A percentile compares a stretch with the other conserved stretches of the same genome.
These are phyloP conservation scores for Trichoderma sp. DNA, from an alignment of 2,329 filamentous ascomycete genomes.

Conservation along the genomic window DNA sequence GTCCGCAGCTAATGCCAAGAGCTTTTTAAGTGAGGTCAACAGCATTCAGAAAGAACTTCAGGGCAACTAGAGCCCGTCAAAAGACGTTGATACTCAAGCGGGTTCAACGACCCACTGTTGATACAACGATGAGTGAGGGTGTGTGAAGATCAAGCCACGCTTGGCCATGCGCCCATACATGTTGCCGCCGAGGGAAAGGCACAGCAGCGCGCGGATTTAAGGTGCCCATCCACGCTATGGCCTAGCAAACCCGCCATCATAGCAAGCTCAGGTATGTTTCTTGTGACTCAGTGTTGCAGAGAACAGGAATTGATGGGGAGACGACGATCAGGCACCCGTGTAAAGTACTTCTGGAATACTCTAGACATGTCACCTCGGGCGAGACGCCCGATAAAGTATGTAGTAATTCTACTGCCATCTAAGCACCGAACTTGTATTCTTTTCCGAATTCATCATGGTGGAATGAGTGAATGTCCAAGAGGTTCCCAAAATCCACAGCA, in stretches of 20 bases:
- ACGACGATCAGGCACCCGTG: conserved; percentile 16
- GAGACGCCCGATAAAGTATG: background rate
- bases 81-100: background rate
- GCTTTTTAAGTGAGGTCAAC: conserved; percentile 53
- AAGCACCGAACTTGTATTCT: background rate
- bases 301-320: conserved; percentile 1
- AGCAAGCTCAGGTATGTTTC: background rate
- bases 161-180: background rate
- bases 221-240: background rate
- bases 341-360: conserved; percentile 26
- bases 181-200: conserved; percentile 1
- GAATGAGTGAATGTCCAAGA: background rate
- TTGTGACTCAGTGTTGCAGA: conserved; percentile 5
- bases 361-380: conserved; percentile 17
- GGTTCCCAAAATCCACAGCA: background rate
- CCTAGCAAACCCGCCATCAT: background rate
- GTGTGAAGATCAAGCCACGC: background rate
- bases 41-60: conserved; percentile 56
- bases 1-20: conserved; percentile 56
- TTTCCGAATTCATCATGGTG: background rate
- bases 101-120: background rate
- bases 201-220: background rate
- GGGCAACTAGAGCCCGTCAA: conserved; percentile 37
- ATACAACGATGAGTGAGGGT: background rate
- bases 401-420: conserved; percentile 8